phyloP scores from a whole-genome alignment of 2,329 filamentous ascomycete genomes.

The Stemphylium lycopersici region DNA sequence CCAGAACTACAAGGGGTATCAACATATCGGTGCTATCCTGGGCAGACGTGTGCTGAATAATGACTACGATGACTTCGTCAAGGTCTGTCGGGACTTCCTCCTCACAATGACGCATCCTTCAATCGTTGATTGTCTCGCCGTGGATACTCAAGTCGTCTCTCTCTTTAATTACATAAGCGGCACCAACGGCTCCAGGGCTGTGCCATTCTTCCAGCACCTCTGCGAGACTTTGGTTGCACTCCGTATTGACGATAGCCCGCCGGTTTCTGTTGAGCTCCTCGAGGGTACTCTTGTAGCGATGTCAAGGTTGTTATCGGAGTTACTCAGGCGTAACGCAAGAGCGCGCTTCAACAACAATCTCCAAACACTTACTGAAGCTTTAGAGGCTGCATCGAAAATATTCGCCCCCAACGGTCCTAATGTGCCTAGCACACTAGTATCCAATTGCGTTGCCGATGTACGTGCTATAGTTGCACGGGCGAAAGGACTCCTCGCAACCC shows the following conservation, averaged over 20 bases:
- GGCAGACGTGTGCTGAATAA: too few species aligned
- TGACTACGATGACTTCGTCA: too few species aligned
- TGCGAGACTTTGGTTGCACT: slow-evolving; percentile 16
- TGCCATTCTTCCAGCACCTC: slow-evolving; percentile 41
- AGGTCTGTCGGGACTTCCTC: slow-evolving; percentile 22
- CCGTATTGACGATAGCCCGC: neutral
- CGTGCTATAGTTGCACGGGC: slow-evolving; percentile 25
- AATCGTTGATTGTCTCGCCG: slow-evolving; percentile 43
- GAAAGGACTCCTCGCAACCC: too few species aligned
- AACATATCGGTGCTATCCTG: too few species aligned
- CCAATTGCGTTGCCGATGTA: neutral
- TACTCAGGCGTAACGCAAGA: slow-evolving; percentile 27
- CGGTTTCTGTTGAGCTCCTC: neutral
- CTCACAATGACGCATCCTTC: slow-evolving; percentile 42
- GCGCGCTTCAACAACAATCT: slow-evolving; percentile 31
- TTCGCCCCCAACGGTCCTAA: slow-evolving; percentile 2
- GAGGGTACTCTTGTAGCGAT: slow-evolving; percentile 18
- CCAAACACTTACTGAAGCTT: slow-evolving; percentile 6
- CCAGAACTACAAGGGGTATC: slow-evolving; percentile 5
- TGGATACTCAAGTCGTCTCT: slow-evolving; percentile 43
- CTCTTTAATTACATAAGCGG: slow-evolving; percentile 48
- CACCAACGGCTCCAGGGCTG: slow-evolving; percentile 34
- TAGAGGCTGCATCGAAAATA: slow-evolving; percentile 6
- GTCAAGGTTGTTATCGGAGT: slow-evolving; percentile 20
- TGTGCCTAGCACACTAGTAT: neutral